Percentiles rank a stretch among this genome's conserved stretches.
These are phyloP conservation scores for Porphyra umbilicalis DNA, from an alignment of 31 red algal genomes.

Conservation along the genomic window DNA sequence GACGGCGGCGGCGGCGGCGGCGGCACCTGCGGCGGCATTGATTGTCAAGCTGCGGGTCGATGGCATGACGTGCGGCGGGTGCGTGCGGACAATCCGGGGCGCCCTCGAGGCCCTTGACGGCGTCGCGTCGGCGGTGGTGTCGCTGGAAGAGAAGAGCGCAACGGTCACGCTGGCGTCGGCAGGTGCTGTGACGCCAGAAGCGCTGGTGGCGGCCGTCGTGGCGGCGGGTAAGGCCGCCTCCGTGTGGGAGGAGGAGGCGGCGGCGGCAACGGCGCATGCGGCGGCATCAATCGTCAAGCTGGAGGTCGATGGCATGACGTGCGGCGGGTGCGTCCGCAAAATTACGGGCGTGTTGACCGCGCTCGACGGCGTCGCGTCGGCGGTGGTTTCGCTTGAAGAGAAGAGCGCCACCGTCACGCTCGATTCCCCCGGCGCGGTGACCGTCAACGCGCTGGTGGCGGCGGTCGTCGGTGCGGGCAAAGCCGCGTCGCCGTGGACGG, in stretches of 20 bases:
- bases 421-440: not conserved
- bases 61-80: slow-evolving; percentile 32
- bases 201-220: not conserved
- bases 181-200: not conserved
- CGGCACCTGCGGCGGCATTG: not conserved
- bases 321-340: slow-evolving; percentile 20
- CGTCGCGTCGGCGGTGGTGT: slow-evolving; percentile 26
- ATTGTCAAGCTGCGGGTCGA: slow-evolving; percentile 7
- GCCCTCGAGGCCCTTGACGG: slow-evolving; percentile 22
- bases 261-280: not conserved
- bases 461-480: slow-evolving; percentile 3
- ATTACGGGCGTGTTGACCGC: slow-evolving; percentile 11
- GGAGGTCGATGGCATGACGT: slow-evolving; percentile 20
- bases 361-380: slow-evolving; percentile 1
- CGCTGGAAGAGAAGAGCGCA: slow-evolving; percentile 4
- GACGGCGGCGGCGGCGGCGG: not conserved
- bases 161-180: not conserved
- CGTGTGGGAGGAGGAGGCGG: not conserved
- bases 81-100: slow-evolving; percentile 17
- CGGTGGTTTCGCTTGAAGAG: slow-evolving; percentile 1
- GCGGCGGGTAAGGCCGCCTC: slow-evolving; percentile 24
- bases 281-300: not conserved
- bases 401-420: slow-evolving; percentile 2
- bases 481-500: not conserved
- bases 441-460: not conserved